Conservation (phyloP, 1,284 basidiomycete genomes). For the Inonotus hispidus region DNA sequence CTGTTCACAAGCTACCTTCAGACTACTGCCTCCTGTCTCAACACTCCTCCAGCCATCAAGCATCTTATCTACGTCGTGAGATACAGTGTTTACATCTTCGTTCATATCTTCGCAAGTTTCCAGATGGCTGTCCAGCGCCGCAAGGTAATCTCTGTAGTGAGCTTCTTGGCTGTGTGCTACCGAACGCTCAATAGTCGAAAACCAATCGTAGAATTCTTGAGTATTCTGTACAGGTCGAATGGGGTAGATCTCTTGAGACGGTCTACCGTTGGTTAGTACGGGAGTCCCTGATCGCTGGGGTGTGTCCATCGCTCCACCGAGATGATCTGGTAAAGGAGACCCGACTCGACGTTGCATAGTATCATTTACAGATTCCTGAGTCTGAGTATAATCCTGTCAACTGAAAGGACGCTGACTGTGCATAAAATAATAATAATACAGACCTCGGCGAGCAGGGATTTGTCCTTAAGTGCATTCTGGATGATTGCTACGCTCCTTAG, state of each 20-base stretch:
- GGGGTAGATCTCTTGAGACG: conserved; percentile 38
- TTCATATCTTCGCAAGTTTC: conserved; percentile 70
- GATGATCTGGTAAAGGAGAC: neutral
- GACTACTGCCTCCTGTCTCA: conserved; percentile 79
- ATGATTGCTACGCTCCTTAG: conserved; percentile 60
- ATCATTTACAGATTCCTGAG: neutral
- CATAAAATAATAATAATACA: conserved; percentile 20
- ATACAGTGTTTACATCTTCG: conserved; percentile 63
- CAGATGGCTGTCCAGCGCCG: conserved; percentile 67
- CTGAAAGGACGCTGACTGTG: neutral
- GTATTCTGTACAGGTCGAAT: conserved; percentile 77
- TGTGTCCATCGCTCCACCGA: conserved; percentile 32
- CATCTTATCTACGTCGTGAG: conserved; percentile 75
- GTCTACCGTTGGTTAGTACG: conserved; percentile 29
- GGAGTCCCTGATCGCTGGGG: conserved; percentile 41
- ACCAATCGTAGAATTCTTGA: conserved; percentile 95
- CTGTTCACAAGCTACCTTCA: conserved; percentile 87
- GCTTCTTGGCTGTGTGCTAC: conserved; percentile 90
- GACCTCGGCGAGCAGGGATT: conserved; percentile 70
- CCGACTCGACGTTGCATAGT: conserved; percentile 19
- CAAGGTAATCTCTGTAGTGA: conserved; percentile 80
- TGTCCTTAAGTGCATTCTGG: conserved; percentile 57
- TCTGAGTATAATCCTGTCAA: neutral
- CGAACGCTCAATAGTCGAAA: conserved; percentile 77
- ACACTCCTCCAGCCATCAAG: conserved; percentile 78